Evolutionary conservation across 1,139 yeast genomes (phyloP).

Genomic region (Geotrichum reessii): DNA sequence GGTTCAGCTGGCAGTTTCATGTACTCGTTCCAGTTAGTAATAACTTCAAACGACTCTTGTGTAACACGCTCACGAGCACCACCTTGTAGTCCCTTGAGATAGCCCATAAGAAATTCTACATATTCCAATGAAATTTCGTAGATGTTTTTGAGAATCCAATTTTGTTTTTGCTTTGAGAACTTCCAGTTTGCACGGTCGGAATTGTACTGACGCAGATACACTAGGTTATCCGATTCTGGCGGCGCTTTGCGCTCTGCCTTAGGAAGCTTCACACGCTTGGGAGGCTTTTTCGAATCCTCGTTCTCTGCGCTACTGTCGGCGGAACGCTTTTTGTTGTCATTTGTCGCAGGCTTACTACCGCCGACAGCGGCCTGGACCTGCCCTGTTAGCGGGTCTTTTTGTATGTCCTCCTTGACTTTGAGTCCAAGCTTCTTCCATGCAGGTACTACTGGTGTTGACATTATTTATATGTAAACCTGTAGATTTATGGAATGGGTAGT

Average conservation of each 20-base stretch:
- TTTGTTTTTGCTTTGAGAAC: slow-evolving; percentile 89
- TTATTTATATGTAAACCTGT: neutral
- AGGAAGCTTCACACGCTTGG: slow-evolving; percentile 71
- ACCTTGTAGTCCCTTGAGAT: slow-evolving; percentile 69
- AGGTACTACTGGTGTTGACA: slow-evolving; percentile 45
- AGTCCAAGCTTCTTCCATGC: slow-evolving; percentile 91
- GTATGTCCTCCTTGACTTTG: slow-evolving; percentile 40
- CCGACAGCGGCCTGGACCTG: slow-evolving; percentile 10
- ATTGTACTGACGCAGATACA: slow-evolving; percentile 61
- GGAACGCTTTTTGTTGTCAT: neutral
- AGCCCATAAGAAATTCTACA: slow-evolving; percentile 48
- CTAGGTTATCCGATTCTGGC: slow-evolving; percentile 76
- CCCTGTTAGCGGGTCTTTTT: slow-evolving; percentile 13
- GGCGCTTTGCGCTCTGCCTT: slow-evolving; percentile 69
- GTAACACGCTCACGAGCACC: slow-evolving; percentile 58
- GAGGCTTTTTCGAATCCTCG: slow-evolving; percentile 44
- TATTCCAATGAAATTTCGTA: slow-evolving; percentile 50
- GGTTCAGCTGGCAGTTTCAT: slow-evolving; percentile 33
- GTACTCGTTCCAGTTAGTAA: slow-evolving; percentile 53
- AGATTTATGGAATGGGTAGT: neutral
- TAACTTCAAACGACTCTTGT: slow-evolving; percentile 46
- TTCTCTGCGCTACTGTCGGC: slow-evolving; percentile 35
- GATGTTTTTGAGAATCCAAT: slow-evolving; percentile 78
- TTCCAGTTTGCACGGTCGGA: slow-evolving; percentile 70
- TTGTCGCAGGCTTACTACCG: slow-evolving; percentile 23